Base-by-base conservation (phyloP, 306 rosid species). In the Begonia fuchsioides region DNA sequence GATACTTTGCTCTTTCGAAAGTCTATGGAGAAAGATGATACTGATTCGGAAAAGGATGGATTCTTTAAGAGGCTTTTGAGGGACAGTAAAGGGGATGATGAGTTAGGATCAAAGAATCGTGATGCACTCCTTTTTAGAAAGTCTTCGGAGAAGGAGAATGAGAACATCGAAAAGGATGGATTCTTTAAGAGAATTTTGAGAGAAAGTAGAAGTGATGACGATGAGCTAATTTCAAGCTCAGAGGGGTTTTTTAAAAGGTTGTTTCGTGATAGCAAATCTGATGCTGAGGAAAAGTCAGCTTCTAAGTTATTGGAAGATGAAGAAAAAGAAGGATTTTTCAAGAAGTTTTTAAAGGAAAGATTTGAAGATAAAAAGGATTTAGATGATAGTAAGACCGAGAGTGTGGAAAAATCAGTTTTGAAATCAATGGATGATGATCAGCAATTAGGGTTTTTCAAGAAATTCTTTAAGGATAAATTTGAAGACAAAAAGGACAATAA, bases 241-340 rank as follows among this genome's bases (percentile, higher is more conserved):
- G 98, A 90, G 15, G 92, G 95, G 0, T 79, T 85, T 53, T 90
- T 90, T 62, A 90, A 81, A 75, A 84, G 67, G 62, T 58, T 90
- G 71, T 81, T 90, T 73, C 95, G 84, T 51, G 97, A 90, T 62
- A 79, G 74, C 69, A 90, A 81, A 76, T 70, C 71, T 69, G 95
- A 75, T 19, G 47, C 75, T 0, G 92, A 76, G 51, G 87, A 90
- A 43, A 85, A 67, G 61, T 39, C 77, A 50, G 58, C 44, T 52
- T 53, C 64, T 17, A 71, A 55, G 59, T 57, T 76, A 11, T 19
- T 40, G 43, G 94, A 77, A 51, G 94, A 79, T 35, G 92, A 79
- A 56, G 94, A 85, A 38, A 90, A 79, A 54, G 93, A 84, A 55
- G 95, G 98, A 1, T 73, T 90, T 69, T 79, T 90, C 2, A 72